Evolutionary conservation across 805 yeast genomes (phyloP).

Genomic region (Myxozyma lipomycoides): DNA sequence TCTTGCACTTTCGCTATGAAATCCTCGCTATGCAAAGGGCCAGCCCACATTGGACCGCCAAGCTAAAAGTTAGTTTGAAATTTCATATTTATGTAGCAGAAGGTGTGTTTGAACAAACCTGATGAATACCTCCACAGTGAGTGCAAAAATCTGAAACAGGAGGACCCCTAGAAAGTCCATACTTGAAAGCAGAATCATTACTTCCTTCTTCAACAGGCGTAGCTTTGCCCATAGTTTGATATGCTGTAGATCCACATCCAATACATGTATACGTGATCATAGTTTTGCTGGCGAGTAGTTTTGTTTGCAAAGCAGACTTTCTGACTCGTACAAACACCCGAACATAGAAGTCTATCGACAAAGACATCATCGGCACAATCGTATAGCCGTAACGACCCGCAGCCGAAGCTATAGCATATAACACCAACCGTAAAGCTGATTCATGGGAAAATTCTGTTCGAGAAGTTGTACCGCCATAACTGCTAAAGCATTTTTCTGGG

Average conservation of each 20-base stretch:
- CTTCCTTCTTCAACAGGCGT: conserved; percentile 32
- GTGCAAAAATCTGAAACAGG: conserved; percentile 59
- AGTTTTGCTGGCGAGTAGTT: conserved; percentile 68
- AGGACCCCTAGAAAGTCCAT: conserved; percentile 62
- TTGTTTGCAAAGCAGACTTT: conserved; percentile 76
- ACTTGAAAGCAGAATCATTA: conserved; percentile 43
- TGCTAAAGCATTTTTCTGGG: conserved; percentile 93
- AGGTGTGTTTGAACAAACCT: conserved; percentile 32
- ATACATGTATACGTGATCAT: conserved; percentile 79
- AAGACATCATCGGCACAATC: conserved; percentile 79
- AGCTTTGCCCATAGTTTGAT: conserved; percentile 72
- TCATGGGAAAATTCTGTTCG: conserved; percentile 85
- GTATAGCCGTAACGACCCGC: conserved; percentile 88
- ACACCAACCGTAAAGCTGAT: conserved; percentile 80
- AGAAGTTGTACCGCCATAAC: conserved; percentile 88
- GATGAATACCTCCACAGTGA: conserved; percentile 66
- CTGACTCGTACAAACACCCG: conserved; percentile 76
- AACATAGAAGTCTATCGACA: conserved; percentile 90
- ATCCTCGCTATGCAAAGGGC: conserved; percentile 62
- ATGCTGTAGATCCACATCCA: conserved; percentile 72
- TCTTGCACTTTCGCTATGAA: conserved; percentile 63
- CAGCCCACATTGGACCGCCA: conserved; percentile 98
- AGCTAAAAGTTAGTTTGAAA: conserved; percentile 34
- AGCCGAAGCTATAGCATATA: conserved; percentile 66
- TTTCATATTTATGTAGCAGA: background rate